These are phyloP conservation scores for Dinochytrium kinnereticum DNA, from an alignment of 371 early-diverging fungal genomes.

Conservation along the genomic window DNA sequence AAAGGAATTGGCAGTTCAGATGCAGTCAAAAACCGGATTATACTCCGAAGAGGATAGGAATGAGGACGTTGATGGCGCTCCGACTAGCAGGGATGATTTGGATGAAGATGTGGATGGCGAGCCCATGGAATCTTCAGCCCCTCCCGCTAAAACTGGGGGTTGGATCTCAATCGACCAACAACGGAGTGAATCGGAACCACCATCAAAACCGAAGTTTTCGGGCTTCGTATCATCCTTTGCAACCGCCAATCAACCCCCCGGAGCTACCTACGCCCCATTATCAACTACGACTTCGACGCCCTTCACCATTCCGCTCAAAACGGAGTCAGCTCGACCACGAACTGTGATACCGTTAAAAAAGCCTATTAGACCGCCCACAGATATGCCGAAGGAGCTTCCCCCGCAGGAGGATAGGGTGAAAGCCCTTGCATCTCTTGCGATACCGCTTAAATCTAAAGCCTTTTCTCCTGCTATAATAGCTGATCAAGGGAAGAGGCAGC, in stretches of 20 bases:
- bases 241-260: not conserved
- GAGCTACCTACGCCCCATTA: not conserved
- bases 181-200: not conserved
- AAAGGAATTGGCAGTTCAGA: conserved; percentile 12
- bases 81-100: conserved; percentile 37
- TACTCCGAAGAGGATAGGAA: conserved; percentile 41
- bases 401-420: not conserved
- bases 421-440: not conserved
- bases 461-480: not conserved
- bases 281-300: not conserved
- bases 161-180: conserved; percentile 3
- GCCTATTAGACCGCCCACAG: not conserved
- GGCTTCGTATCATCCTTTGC: not conserved
- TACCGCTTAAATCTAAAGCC: not conserved
- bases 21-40: conserved; percentile 38
- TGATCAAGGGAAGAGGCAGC: not conserved
- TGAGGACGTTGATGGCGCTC: conserved; percentile 58
- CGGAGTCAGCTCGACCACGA: not conserved
- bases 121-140: not conserved
- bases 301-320: not conserved
- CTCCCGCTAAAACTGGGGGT: not conserved
- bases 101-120: conserved; percentile 59
- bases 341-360: not conserved
- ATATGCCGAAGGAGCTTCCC: not conserved
- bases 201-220: not conserved